Conservation (phyloP, 371 early-diverging fungal species). For the Lichtheimia ramosa region DNA sequence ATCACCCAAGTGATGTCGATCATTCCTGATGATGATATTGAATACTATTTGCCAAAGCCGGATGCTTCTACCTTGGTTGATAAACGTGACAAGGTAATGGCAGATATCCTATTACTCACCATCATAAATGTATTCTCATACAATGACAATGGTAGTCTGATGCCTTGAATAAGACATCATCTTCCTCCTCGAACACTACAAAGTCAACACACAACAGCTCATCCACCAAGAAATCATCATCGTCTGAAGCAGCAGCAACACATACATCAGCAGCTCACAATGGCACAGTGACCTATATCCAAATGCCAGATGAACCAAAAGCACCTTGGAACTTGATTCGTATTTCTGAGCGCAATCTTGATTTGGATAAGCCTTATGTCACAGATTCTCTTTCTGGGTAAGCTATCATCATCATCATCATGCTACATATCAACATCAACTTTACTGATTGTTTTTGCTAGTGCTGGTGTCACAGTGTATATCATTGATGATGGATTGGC, state of each 20-base stretch:
- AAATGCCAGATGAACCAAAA: neutral
- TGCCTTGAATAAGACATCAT: neutral
- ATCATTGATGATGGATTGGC: conserved; percentile 52
- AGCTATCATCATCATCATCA: neutral
- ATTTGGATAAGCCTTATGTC: conserved; percentile 23
- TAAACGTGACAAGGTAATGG: conserved; percentile 22
- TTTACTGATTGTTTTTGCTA: neutral
- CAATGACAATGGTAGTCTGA: neutral
- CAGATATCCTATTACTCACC: neutral
- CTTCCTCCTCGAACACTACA: neutral
- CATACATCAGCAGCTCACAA: neutral
- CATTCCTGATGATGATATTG: conserved; percentile 38
- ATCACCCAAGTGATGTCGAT: conserved; percentile 29
- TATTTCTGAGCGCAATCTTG: conserved; percentile 26
- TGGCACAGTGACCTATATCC: neutral
- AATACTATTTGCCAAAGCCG: conserved; percentile 15
- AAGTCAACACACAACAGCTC: neutral
- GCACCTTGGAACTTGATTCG: conserved; percentile 45
- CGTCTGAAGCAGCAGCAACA: neutral
- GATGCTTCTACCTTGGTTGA: conserved; percentile 13
- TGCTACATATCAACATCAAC: neutral
- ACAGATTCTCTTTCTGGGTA: conserved; percentile 28
- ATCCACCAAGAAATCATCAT: neutral
- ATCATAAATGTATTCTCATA: neutral
- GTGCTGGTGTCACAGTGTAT: conserved; percentile 49